Percentiles rank a stretch among this genome's conserved stretches.
Evolutionary conservation across 805 yeast genomes (phyloP).

Genomic region (Alloascoidea hylecoeti): DNA sequence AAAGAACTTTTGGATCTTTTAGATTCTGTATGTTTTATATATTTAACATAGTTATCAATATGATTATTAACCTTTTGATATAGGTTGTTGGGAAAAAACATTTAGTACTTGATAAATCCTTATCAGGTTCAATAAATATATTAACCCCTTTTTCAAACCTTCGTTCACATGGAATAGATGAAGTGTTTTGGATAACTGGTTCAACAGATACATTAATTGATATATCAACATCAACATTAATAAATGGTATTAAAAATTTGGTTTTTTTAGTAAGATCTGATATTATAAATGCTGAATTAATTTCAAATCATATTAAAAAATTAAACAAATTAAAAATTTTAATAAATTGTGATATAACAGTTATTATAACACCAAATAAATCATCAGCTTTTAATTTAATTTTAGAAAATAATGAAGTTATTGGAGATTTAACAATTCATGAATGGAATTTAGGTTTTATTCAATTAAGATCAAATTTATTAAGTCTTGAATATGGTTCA

Average conservation of each 20-base stretch:
- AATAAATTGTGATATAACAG: constrained; percentile 6
- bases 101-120: constrained; percentile 27
- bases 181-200: constrained; percentile 30
- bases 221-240: neutral
- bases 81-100: constrained; percentile 14
- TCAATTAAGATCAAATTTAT: constrained; percentile 24
- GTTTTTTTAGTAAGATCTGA: constrained; percentile 1
- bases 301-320: constrained; percentile 10
- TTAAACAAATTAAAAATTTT: constrained; percentile 11
- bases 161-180: constrained; percentile 33
- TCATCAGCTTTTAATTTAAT: constrained; percentile 13
- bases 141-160: constrained; percentile 41
- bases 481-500: constrained; percentile 24
- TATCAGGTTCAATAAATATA: constrained; percentile 35
- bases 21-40: constrained; percentile 11
- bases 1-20: constrained; percentile 12
- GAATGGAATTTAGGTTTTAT: constrained; percentile 31
- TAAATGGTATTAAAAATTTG: constrained; percentile 1
- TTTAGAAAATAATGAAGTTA: constrained; percentile 20
- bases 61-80: too few species aligned
- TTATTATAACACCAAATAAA: constrained; percentile 11
- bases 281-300: constrained; percentile 4
- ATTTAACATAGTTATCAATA: too few species aligned
- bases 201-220: constrained; percentile 2
- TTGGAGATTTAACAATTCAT: constrained; percentile 24